Evolutionary conservation across 441 rosid species (phyloP).

Genomic region (Isatis lusitanica): DNA sequence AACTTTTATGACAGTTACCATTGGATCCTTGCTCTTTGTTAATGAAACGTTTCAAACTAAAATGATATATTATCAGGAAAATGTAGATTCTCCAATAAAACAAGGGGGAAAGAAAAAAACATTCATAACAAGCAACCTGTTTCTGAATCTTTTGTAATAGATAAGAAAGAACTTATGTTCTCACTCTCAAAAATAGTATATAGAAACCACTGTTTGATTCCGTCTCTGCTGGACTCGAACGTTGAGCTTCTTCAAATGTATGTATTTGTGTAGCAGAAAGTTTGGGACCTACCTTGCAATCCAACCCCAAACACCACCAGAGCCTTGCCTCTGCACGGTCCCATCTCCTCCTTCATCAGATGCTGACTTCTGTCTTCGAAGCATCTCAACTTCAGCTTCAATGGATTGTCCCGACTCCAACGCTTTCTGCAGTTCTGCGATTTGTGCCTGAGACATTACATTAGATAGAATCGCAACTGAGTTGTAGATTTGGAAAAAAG

Average conservation of each 20-base stretch:
- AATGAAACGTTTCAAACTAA: background rate
- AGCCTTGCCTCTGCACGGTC: constrained; percentile 59
- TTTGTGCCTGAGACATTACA: constrained; percentile 70
- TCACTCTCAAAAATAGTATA: constrained; percentile 22
- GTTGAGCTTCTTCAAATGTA: constrained; percentile 8
- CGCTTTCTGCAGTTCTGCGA: constrained; percentile 78
- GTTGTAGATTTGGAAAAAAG: background rate
- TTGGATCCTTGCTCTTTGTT: background rate
- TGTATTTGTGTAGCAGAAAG: background rate
- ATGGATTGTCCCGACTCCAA: constrained; percentile 68
- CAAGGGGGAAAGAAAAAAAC: background rate
- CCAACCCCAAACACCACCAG: constrained; percentile 88
- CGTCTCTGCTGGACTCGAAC: background rate
- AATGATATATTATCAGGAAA: background rate
- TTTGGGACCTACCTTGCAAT: constrained; percentile 48
- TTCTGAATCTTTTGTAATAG: constrained; percentile 15
- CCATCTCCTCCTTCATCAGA: constrained; percentile 68
- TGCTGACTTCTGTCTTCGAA: constrained; percentile 67
- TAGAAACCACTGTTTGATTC: constrained; percentile 1
- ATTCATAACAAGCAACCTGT: background rate
- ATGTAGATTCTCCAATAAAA: background rate
- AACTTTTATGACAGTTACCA: background rate
- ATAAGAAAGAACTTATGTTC: background rate
- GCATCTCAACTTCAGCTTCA: constrained; percentile 82
- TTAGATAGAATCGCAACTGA: background rate